A percentile compares a stretch with the other conserved stretches of the same genome.
Conservation (phyloP, 495 filamentous ascomycete genomes). For the Halenospora varia region DNA sequence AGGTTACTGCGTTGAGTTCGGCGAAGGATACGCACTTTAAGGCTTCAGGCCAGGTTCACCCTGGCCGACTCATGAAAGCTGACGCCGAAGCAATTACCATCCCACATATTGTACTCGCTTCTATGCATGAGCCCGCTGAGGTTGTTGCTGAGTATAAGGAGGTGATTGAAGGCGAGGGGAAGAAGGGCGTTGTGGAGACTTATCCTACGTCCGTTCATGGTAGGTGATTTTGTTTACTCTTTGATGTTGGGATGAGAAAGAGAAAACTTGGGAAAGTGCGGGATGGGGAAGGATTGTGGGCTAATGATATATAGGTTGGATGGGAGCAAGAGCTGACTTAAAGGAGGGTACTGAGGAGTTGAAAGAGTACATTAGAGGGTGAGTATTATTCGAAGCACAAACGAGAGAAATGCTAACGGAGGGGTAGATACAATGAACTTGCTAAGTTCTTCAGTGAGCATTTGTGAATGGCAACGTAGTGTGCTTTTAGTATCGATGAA, state of each 20-base stretch:
- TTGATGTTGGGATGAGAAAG: background rate
- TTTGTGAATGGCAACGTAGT: background rate
- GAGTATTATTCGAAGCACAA: background rate
- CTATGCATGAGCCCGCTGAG: constrained; percentile 46
- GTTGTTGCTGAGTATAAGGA: constrained; percentile 37
- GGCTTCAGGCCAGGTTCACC: constrained; percentile 47
- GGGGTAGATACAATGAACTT: constrained; percentile 16
- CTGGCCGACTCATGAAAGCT: constrained; percentile 34
- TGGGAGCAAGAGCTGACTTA: constrained; percentile 55
- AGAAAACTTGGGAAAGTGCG: no score
- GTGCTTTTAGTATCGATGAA: background rate
- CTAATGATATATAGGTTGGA: constrained; percentile 35
- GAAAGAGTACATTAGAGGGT: constrained; percentile 47
- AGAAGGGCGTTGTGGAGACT: constrained; percentile 41
- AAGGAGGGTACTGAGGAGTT: constrained; percentile 41
- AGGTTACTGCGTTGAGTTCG: constrained; percentile 42
- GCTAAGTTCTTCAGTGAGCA: constrained; percentile 12
- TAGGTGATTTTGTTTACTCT: background rate
- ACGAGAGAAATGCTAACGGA: no score
- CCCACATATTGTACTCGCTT: constrained; percentile 47
- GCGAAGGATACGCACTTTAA: constrained; percentile 38
- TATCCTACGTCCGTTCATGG: constrained; percentile 52
- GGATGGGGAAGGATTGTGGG: no score
- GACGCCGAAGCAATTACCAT: constrained; percentile 45
- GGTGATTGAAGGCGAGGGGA: constrained; percentile 34